Percentiles rank a stretch among this genome's conserved stretches.
These are phyloP conservation scores for Mycena galopus DNA, from an alignment of 768 basidiomycete species.

Conservation along the genomic window DNA sequence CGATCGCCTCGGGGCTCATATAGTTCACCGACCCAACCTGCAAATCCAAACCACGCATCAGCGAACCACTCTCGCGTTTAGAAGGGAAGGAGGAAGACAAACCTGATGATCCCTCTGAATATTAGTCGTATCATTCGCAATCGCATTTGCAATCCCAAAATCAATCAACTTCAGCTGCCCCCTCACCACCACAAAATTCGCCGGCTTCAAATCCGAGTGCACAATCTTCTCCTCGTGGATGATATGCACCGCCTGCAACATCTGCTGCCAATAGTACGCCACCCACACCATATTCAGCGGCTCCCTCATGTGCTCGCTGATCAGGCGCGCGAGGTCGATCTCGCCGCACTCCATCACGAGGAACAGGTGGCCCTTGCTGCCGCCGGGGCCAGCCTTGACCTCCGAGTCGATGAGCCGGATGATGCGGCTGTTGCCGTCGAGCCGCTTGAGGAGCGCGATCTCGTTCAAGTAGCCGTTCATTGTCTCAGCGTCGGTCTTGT, in stretches of 20 bases:
- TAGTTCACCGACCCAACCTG: conserved; percentile 98
- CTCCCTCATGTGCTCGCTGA: conserved; percentile 88
- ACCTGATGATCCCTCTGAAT: conserved; percentile 97
- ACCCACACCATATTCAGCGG: conserved; percentile 94
- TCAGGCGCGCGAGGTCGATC: conserved; percentile 86
- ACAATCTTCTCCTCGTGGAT: conserved; percentile 99
- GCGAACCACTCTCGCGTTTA: not conserved
- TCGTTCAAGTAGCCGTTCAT: conserved; percentile 97
- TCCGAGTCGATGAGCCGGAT: conserved; percentile 94
- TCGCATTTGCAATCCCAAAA: conserved; percentile 99
- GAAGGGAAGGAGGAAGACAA: conserved; percentile 26
- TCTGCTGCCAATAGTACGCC: conserved; percentile 98
- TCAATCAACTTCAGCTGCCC: conserved; percentile 98
- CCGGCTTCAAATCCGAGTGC: conserved; percentile 97
- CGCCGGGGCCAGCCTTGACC: conserved; percentile 77
- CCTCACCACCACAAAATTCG: conserved; percentile 96
- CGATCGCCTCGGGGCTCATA: conserved; percentile 98
- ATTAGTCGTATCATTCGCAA: conserved; percentile 98
- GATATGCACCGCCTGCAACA: conserved; percentile 98
- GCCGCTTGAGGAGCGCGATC: conserved; percentile 91
- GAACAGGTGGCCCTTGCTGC: conserved; percentile 80
- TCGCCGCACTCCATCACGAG: conserved; percentile 98
- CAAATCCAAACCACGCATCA: conserved; percentile 20
- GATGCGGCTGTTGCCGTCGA: conserved; percentile 94
- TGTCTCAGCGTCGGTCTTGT: conserved; percentile 90